phyloP scores from a whole-genome alignment of 163 green algal species.

The Prototheca wickerhamii region DNA sequence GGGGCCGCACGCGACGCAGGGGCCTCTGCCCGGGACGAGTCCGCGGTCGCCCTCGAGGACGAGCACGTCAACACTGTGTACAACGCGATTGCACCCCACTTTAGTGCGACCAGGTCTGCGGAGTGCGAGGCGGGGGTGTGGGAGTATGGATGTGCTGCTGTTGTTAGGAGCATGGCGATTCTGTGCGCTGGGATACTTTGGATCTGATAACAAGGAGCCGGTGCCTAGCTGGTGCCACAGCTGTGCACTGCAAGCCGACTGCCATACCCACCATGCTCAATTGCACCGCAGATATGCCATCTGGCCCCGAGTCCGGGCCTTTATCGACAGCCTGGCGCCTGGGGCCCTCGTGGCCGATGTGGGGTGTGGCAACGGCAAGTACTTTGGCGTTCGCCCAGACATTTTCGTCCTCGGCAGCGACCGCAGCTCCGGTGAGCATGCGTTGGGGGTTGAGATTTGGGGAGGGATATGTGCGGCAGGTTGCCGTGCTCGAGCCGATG shows the following conservation, averaged over 20 bases:
- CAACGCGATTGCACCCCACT: conserved; percentile 88
- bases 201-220: no score
- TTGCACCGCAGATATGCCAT: conserved; percentile 5
- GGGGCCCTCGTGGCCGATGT: conserved; percentile 81
- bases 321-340: conserved; percentile 62
- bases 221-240: no score
- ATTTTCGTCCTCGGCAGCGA: conserved; percentile 70
- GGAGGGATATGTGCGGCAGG: not conserved
- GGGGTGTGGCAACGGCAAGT: conserved; percentile 95
- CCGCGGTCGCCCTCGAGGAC: conserved; percentile 37
- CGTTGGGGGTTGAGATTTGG: not conserved
- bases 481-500: not conserved
- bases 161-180: not conserved
- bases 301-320: conserved; percentile 52
- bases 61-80: conserved; percentile 74
- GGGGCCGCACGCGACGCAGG: conserved; percentile 2
- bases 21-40: not conserved
- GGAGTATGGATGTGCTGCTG: not conserved
- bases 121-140: no score
- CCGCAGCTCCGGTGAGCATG: conserved; percentile 45
- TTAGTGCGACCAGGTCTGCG: conserved; percentile 71
- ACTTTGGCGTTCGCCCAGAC: conserved; percentile 75
- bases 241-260: no score
- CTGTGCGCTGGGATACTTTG: no score
- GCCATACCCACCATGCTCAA: not conserved